These are phyloP conservation scores for Volvariella surrecta DNA, from an alignment of 1,284 basidiomycete species.

Conservation along the genomic window DNA sequence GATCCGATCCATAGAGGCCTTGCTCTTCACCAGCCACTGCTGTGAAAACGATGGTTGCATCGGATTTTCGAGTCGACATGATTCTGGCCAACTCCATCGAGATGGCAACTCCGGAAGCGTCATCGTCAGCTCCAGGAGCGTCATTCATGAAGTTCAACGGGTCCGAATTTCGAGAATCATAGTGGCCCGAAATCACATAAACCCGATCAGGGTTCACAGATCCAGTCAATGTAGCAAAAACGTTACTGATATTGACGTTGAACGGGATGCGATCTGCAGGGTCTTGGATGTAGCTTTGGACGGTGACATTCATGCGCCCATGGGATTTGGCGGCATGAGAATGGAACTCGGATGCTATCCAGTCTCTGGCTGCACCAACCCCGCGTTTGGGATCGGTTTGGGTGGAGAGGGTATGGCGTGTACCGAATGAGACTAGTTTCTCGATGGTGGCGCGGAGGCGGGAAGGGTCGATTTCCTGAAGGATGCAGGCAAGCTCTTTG, in stretches of 20 bases:
- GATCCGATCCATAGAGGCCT: slow-evolving; percentile 36
- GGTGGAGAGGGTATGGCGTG: slow-evolving; percentile 40
- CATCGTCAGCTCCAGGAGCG: slow-evolving; percentile 37
- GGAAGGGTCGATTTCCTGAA: slow-evolving; percentile 33
- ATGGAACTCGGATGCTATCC: slow-evolving; percentile 40
- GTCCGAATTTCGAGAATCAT: slow-evolving; percentile 38
- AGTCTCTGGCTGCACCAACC: slow-evolving; percentile 47
- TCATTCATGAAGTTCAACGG: slow-evolving; percentile 33
- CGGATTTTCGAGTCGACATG: slow-evolving; percentile 33
- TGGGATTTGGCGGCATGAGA: slow-evolving; percentile 31
- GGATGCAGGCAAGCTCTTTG: slow-evolving; percentile 32
- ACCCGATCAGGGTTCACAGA: slow-evolving; percentile 37
- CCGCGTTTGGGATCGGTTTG: slow-evolving; percentile 42
- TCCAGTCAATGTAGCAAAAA: slow-evolving; percentile 40
- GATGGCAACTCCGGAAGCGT: slow-evolving; percentile 45
- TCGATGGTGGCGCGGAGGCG: slow-evolving; percentile 37
- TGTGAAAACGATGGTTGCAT: slow-evolving; percentile 43
- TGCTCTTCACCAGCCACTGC: slow-evolving; percentile 48
- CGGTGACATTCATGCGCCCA: slow-evolving; percentile 36
- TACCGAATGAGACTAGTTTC: slow-evolving; percentile 47
- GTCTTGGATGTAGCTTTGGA: slow-evolving; percentile 36
- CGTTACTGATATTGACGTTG: slow-evolving; percentile 37
- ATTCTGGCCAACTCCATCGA: slow-evolving; percentile 42
- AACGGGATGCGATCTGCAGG: slow-evolving; percentile 27
- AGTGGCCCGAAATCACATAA: slow-evolving; percentile 47